These are phyloP conservation scores for Thalassia testudinum DNA, from an alignment of 116 monocot genomes.

Conservation along the genomic window DNA sequence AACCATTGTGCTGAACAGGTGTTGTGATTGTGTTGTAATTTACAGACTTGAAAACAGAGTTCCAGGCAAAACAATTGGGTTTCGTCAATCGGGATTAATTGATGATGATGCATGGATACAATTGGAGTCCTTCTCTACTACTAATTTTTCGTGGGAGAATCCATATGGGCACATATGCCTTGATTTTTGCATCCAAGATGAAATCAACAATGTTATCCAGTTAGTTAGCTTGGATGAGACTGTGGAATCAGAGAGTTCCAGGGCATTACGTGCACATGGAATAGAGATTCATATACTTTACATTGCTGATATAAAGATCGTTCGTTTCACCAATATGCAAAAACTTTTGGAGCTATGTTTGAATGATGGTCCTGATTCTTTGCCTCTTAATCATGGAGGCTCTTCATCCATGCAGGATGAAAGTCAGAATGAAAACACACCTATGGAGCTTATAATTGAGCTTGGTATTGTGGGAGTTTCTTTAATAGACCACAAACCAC, in stretches of 20 bases:
- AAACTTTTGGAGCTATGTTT: conserved; percentile 7
- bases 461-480: conserved; percentile 71
- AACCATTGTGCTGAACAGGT: no score
- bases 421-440: conserved; percentile 18
- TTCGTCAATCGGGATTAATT: conserved; percentile 49
- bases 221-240: conserved; percentile 50
- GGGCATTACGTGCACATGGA: conserved; percentile 26
- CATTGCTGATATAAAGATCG: conserved; percentile 40
- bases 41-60: conserved; percentile 84
- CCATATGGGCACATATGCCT: conserved; percentile 51
- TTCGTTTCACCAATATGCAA: conserved; percentile 31
- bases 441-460: conserved; percentile 75
- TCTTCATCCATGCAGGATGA: conserved; percentile 20
- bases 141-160: conserved; percentile 70
- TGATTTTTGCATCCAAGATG: conserved; percentile 34
- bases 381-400: conserved; percentile 2
- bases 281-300: conserved; percentile 36
- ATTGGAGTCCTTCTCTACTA: conserved; percentile 54
- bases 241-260: conserved; percentile 14
- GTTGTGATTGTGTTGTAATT: neutral
- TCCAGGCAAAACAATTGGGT: conserved; percentile 14
- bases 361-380: conserved; percentile 12
- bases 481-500: conserved; percentile 82
- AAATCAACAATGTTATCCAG: conserved; percentile 13
- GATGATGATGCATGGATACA: conserved; percentile 45